Evolutionary conservation across 2,329 filamentous ascomycete genomes (phyloP), one percentile per base, ranked within the genome.

Genomic region (Lachnellula subtilissima): DNA sequence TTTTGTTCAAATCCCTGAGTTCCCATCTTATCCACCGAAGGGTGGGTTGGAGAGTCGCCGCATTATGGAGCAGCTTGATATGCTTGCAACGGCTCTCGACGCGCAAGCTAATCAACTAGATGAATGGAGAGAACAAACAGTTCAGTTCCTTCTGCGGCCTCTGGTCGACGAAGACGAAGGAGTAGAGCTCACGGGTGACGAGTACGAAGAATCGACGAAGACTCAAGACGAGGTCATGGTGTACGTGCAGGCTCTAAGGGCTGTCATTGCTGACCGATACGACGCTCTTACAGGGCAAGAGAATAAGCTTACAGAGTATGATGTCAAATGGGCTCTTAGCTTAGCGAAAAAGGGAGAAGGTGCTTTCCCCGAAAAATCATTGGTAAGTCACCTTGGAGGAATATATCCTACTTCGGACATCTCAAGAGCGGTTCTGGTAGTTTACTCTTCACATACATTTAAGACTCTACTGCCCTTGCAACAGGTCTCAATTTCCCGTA

Each of bases 181-280:
- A n/a, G 73, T 80, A 9, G 90, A 96, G 56, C 81, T 85, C 2
- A 93, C 91, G 11, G 94, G 94, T 23, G 87, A 97, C 57, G 94
- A 97, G 69, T 94, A 96, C 60, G 88, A 91, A 63, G 83, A 89
- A 35, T 96, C 93, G 0, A 90, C 91, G 0, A 89, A 89, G 69
- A 81, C 87, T 47, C 93, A 97, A 72, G 93, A 97, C 59, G 85
- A 95, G 68, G 82, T 97, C 43, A 89, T 93, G 72, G 89, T 89
- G 6, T 96, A 95, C 67, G 87, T 96, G 56, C 85, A 91, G 68
- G 85, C 83, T 8, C 76, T 97, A 28, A 82, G 90, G 57, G 84
- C 88, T 0, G 78, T 87, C 48, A 81, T 94, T 55, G 86, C 89
- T 6, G 92, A 97, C 71, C 85, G 93, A 12, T 84, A 87, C 60